Percentiles rank a stretch among this genome's conserved stretches.
Evolutionary conservation across 164 flowering plant genomes (phyloP).

Genomic region (Liriodendron chinense): DNA sequence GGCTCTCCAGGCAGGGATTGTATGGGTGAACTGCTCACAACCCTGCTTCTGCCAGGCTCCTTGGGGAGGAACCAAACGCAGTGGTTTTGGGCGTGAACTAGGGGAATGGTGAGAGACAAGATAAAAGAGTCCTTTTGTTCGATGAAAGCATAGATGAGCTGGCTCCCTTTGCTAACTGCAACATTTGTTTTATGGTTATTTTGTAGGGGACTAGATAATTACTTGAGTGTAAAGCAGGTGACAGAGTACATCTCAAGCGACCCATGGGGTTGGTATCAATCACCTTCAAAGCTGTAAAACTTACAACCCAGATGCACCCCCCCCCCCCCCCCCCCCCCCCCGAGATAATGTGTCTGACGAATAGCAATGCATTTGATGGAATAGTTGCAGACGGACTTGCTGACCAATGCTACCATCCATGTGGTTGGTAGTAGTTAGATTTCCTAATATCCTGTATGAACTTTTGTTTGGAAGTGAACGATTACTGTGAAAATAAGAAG

Average conservation of each 20-base stretch:
- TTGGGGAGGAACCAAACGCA: slow-evolving; percentile 96
- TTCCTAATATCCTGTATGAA: no score
- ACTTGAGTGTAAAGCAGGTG: slow-evolving; percentile 93
- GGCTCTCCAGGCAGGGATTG: slow-evolving; percentile 84
- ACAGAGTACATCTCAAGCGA: slow-evolving; percentile 74
- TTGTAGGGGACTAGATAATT: slow-evolving; percentile 89
- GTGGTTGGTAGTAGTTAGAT: no score
- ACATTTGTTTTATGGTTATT: background rate
- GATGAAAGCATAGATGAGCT: background rate
- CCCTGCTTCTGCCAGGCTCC: slow-evolving; percentile 98
- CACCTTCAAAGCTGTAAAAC: slow-evolving; percentile 73
- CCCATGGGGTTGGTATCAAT: slow-evolving; percentile 88
- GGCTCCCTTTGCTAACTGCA: background rate
- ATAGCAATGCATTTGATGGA: no score
- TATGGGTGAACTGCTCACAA: slow-evolving; percentile 98
- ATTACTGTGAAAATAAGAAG: no score
- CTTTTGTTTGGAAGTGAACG: no score
- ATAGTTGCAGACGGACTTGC: no score
- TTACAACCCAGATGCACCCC: background rate
- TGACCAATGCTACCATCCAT: no score
- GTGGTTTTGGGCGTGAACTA: slow-evolving; percentile 96
- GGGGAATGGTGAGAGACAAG: slow-evolving; percentile 85
- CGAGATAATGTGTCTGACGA: no score
- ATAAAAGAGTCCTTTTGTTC: background rate
- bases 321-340: no score